A percentile compares a stretch with the other conserved stretches of the same genome.
phyloP scores from a whole-genome alignment of 495 filamentous ascomycete genomes.

The Apiosordaria backusii region DNA sequence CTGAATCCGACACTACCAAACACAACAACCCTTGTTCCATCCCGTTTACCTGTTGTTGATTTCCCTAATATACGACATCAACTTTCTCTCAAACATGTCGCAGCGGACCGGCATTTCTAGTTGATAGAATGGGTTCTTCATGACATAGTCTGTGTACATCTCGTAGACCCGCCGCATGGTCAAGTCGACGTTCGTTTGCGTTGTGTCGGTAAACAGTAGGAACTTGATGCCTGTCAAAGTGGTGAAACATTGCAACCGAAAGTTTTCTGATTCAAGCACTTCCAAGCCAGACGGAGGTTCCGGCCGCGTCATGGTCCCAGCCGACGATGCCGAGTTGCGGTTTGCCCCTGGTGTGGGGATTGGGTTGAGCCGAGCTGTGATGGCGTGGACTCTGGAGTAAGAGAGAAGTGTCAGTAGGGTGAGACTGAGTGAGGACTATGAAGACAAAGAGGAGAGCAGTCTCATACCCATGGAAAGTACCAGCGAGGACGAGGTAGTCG shows the following conservation, averaged over 20 bases:
- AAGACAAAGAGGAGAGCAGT: slow-evolving; percentile 6
- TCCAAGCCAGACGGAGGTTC: slow-evolving; percentile 72
- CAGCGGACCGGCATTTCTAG: slow-evolving; percentile 95
- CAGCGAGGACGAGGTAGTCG: slow-evolving; percentile 94
- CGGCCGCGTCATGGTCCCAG: slow-evolving; percentile 50
- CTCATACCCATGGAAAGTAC: slow-evolving; percentile 87
- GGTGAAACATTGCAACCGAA: slow-evolving; percentile 91
- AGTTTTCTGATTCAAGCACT: slow-evolving; percentile 83
- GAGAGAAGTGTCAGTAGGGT: neutral
- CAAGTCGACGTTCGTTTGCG: slow-evolving; percentile 80
- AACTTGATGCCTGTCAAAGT: slow-evolving; percentile 95
- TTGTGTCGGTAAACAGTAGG: slow-evolving; percentile 88
- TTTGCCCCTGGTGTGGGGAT: slow-evolving; percentile 30
- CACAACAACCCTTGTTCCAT: too few relatives aligned
- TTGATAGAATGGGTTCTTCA: slow-evolving; percentile 99
- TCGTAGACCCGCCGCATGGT: slow-evolving; percentile 85
- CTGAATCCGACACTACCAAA: neutral
- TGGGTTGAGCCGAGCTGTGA: slow-evolving; percentile 75
- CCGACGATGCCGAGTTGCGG: slow-evolving; percentile 41
- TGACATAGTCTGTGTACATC: slow-evolving; percentile 93
- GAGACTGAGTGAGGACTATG: slow-evolving; percentile 11
- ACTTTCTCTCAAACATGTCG: slow-evolving; percentile 85
- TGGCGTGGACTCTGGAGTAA: slow-evolving; percentile 76
- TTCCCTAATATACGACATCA: slow-evolving; percentile 67
- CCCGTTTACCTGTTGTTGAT: slow-evolving; percentile 46